Conservation (phyloP, 2,329 filamentous ascomycete genomes). For the Fonsecaea nubica region DNA sequence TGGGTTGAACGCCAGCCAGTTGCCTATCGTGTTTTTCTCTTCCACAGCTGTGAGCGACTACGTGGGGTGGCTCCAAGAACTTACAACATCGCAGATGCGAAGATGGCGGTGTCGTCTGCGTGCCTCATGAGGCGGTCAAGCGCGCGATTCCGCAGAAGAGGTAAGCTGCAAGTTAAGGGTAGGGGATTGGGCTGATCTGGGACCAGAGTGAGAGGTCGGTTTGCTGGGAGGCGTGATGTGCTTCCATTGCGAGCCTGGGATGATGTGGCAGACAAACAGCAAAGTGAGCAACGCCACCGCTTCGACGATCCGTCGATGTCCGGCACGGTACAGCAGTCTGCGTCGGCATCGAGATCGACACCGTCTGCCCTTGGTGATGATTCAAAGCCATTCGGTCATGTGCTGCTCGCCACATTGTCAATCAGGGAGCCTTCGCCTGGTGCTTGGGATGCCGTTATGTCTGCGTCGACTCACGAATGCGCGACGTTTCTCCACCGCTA, state of each 20-base stretch:
- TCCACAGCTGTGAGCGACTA: not conserved
- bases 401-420: conserved; percentile 11
- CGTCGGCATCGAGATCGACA: not conserved
- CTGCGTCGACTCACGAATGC: conserved; percentile 1
- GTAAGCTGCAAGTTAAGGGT: not conserved
- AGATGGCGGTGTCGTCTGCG: conserved; percentile 13
- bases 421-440: not conserved
- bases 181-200: not conserved
- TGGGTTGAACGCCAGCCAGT: not conserved
- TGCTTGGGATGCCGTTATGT: conserved; percentile 17
- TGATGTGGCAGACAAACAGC: not conserved
- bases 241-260: not conserved
- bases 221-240: not conserved
- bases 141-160: conserved; percentile 12
- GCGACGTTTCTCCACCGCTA: conserved; percentile 19
- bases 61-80: too few species aligned
- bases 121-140: conserved; percentile 21
- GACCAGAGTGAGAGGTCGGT: not conserved
- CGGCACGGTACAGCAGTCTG: too few species aligned
- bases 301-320: not conserved
- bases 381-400: conserved; percentile 6
- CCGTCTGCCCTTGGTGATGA: not conserved
- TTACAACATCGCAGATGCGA: conserved; percentile 19
- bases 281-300: not conserved
- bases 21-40: too few species aligned